Base-by-base conservation (phyloP, 805 yeast species). In the Danielozyma ontarioensis region DNA sequence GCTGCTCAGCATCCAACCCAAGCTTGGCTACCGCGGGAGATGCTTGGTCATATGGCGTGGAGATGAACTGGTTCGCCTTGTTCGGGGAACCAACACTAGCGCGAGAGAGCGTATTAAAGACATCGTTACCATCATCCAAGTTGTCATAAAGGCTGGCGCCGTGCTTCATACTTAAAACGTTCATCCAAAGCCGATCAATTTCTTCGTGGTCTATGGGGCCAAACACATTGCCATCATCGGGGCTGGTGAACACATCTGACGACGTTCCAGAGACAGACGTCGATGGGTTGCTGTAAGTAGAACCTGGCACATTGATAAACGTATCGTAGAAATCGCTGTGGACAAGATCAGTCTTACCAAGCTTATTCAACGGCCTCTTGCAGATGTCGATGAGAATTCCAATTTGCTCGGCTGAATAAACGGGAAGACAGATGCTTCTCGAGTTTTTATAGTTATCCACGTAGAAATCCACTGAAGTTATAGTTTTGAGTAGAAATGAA, bases 181-280 rank as follows among this genome's bases (percentile, higher is more conserved):
- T 60, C 22, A 57, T 40, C 68, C 68, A 62, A 13, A 59, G 34
- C 27, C 53, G 52, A 41, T 62, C 68, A 25, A 60, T 50, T 30
- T 61, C 62, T 4, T 46, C 46, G 35, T 52, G 50, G 24, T 47
- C 42, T 17, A 55, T 2, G 28, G 11, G 4, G 13, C 15, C 11
- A 28, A 31, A 2, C 28, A 26, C 1, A 27, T 28, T 13, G 14
- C 16, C 24, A 19, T 11, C 7, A 7, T 13, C 5, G 24, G 22
- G 10, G 8, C 10, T 19, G 22, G 22, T 6, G 22, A 19, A 19
- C 6, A 19, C 22, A 10, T 19, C 22, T 10, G 22, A 19, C 22
- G 10, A 12, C 15, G 6, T 5, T 4, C 5, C 4, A 8, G n/a
- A 12, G 22, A 5, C 16, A 3, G 22, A 5, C 13, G n/a, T 28